phyloP scores from a whole-genome alignment of 2,329 filamentous ascomycete species.

The Aureobasidium pullulans region DNA sequence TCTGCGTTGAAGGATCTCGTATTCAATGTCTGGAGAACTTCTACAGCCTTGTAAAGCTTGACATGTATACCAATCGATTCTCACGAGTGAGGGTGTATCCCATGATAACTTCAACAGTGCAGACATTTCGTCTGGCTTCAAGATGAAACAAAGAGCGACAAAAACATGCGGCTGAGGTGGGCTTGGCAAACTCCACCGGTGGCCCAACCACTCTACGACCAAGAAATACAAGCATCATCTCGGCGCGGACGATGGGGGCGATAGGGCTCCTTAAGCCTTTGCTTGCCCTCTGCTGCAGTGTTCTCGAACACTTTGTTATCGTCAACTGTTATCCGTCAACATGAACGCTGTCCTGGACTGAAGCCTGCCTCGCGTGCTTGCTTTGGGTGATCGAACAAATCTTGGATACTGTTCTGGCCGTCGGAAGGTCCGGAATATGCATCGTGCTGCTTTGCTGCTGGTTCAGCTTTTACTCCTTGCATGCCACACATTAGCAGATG shows the following conservation, averaged over 20 bases:
- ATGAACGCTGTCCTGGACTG: not conserved
- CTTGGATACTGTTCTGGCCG: not conserved
- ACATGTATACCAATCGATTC: not conserved
- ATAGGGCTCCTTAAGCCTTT: not conserved
- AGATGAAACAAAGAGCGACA: not conserved
- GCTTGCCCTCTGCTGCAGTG: not conserved
- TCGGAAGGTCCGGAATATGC: not conserved
- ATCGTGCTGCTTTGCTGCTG: not conserved
- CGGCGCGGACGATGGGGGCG: not conserved
- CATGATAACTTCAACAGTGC: not conserved
- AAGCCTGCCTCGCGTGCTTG: not conserved
- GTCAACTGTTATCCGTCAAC: not conserved
- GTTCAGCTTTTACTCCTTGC: not conserved
- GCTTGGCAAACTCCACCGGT: not conserved
- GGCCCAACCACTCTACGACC: conserved; percentile 1
- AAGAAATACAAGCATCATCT: conserved; percentile 2
- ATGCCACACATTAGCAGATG: not conserved
- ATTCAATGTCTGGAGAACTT: not conserved
- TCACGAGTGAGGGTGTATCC: not conserved
- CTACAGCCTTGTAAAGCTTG: not conserved
- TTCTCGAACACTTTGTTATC: not conserved
- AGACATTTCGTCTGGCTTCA: not conserved
- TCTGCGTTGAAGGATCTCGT: not conserved
- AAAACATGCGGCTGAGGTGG: not conserved
- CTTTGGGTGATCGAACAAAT: not conserved